phyloP scores from a whole-genome alignment of 2,329 filamentous ascomycete genomes.

The Botrytis porri region DNA sequence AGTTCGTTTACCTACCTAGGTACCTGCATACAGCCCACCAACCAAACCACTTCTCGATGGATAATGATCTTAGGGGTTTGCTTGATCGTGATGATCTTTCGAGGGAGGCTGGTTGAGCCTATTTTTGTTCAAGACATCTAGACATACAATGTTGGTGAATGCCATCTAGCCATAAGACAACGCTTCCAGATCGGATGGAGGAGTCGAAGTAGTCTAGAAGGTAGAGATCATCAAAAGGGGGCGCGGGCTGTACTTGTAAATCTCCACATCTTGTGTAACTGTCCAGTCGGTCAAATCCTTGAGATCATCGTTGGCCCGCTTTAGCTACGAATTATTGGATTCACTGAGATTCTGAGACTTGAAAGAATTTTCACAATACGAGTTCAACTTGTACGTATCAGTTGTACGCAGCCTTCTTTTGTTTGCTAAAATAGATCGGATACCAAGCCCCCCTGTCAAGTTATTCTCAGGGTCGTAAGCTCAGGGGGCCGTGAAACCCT shows the following conservation, averaged over 20 bases:
- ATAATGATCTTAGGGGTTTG: neutral
- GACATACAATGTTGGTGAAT: neutral
- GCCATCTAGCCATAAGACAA: neutral
- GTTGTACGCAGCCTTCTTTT: neutral
- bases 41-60: neutral
- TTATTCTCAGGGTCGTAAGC: conserved; percentile 4
- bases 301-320: neutral
- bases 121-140: neutral
- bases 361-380: neutral
- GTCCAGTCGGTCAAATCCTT: neutral
- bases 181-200: neutral
- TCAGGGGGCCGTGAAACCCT: neutral
- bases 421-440: neutral
- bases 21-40: neutral
- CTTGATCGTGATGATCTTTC: neutral
- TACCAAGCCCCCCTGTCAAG: neutral
- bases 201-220: neutral
- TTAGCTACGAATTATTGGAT: neutral
- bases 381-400: neutral
- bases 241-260: neutral
- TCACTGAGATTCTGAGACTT: neutral
- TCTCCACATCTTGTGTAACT: neutral
- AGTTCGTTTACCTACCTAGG: neutral
- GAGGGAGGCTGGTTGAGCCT: neutral
- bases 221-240: neutral